Conservation (phyloP, 1,284 basidiomycete species). For the Irpex sp. region DNA sequence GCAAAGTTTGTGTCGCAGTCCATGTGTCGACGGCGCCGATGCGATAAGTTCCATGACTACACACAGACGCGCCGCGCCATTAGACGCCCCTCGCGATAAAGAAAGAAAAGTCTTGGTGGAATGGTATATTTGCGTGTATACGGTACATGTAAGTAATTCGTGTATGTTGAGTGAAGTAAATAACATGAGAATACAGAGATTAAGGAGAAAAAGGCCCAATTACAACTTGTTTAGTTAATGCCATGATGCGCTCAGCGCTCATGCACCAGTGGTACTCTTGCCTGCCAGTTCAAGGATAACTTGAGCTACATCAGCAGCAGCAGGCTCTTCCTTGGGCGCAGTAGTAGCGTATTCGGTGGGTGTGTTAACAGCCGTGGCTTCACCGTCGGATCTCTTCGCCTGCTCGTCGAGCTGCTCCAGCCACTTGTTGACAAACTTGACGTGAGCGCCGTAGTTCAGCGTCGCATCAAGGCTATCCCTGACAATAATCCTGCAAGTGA, state of each 20-base stretch:
- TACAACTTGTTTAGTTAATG: too few species aligned
- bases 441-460: slow-evolving; percentile 60
- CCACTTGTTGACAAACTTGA: slow-evolving; percentile 66
- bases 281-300: too few species aligned
- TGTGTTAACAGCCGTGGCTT: slow-evolving; percentile 1
- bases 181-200: too few species aligned
- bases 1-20: too few species aligned
- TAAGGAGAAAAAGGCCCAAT: too few species aligned
- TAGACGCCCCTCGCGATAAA: too few species aligned
- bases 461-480: slow-evolving; percentile 55
- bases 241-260: too few species aligned
- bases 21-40: neutral
- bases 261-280: too few species aligned
- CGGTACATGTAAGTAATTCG: too few species aligned
- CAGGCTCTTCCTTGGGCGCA: slow-evolving; percentile 3
- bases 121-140: too few species aligned
- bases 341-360: slow-evolving; percentile 12
- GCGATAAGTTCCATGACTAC: neutral
- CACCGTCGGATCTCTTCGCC: slow-evolving; percentile 23
- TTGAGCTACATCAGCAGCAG: neutral
- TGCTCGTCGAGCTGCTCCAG: slow-evolving; percentile 49
- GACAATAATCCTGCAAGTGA: neutral
- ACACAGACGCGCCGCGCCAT: neutral
- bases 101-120: too few species aligned
- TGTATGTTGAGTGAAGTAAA: too few species aligned